Base-by-base conservation (phyloP, 345 rosid species). In the Nasturtium officinale region DNA sequence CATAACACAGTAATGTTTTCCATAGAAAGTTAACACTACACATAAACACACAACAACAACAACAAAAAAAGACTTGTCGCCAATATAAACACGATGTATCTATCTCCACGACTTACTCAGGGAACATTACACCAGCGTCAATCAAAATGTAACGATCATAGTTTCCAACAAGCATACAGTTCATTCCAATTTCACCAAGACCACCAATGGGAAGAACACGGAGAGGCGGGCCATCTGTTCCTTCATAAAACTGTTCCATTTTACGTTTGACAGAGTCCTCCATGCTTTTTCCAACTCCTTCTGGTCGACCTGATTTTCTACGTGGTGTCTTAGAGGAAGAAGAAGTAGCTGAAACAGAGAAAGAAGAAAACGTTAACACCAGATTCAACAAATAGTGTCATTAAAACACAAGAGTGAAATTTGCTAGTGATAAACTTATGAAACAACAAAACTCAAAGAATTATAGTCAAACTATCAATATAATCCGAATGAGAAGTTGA, bases 101-200 rank as follows among this genome's bases (percentile, higher is more conserved):
- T 1, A 18, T 69, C 65, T 40, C n/a, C 13, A 59, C n/a, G 60
- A 81, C 97, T 90, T 82, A 95, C 99, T 90, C 99, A 13, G 99
- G 97, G 83, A 91, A 95, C 99, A 95, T 95, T 35, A 95, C 83
- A 73, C 99, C 97, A 2, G 96, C 96, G 69, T 95, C 99, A 28
- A 95, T 88, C 60, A 95, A 74, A 67, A 95, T 90, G 80, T 95
- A 95, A 37, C 97, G 93, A 77, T 95, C 99, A 67, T 79, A 83
- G 74, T 95, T 84, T 65, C 99, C 99, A 68, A 95, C 97, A 75
- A 95, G 97, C 99, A 95, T 95, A 82, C 99, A 95, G 64, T 95
- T 95, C 99, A 95, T 95, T 71, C 99, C 99, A 69, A 91, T 95
- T 83, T 91, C 99, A 69, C 99, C 99, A 54, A 95, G 87, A 7